A percentile compares a stretch with the other conserved stretches of the same genome.
Evolutionary conservation across 225 moss, liverwort and hornwort species (phyloP).

Genomic region (Marchantia polymorpha): DNA sequence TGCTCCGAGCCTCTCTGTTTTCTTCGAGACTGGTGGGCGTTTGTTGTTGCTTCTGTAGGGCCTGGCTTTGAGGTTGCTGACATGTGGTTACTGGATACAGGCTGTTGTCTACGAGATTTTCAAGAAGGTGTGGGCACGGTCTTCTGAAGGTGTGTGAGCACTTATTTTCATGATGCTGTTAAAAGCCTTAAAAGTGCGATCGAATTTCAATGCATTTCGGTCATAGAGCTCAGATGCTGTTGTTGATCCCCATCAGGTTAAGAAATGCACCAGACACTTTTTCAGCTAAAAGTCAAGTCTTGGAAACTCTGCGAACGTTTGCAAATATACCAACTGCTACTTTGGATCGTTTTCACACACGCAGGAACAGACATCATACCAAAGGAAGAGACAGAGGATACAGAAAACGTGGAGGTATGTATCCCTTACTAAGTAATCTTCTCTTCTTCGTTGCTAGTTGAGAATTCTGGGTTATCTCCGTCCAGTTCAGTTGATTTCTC

Average conservation of each 20-base stretch:
- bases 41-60: not conserved
- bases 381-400: constrained; percentile 32
- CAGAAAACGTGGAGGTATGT: constrained; percentile 5
- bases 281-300: no score
- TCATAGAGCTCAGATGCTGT: no score
- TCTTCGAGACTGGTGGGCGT: not conserved
- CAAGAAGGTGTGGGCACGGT: constrained; percentile 41
- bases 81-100: constrained; percentile 8
- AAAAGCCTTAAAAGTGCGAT: no score
- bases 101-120: constrained; percentile 43
- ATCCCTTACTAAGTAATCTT: not conserved
- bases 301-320: no score
- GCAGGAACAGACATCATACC: not conserved
- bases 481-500: not conserved
- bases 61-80: not conserved
- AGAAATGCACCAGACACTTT: no score
- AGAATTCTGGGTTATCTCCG: no score
- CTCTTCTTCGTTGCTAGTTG: not conserved
- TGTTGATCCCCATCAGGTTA: no score
- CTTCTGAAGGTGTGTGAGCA: constrained; percentile 27
- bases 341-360: no score
- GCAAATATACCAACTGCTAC: no score
- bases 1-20: not conserved
- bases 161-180: not conserved
- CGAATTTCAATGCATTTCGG: no score